These are phyloP conservation scores for Sporothrix variecibatus DNA, from an alignment of 2,329 filamentous ascomycete species.

Conservation along the genomic window DNA sequence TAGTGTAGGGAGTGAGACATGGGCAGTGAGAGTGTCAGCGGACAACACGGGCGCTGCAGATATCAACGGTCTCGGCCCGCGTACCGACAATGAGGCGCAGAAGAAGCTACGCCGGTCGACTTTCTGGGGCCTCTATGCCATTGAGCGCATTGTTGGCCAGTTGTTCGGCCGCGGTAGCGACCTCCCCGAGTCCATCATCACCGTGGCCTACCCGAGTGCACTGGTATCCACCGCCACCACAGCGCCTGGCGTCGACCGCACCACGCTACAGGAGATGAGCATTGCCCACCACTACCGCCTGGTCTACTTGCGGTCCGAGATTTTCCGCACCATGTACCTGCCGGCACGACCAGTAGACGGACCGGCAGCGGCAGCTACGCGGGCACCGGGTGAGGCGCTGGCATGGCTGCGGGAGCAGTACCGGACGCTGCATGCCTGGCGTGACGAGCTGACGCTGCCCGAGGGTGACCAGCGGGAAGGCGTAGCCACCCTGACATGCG, in stretches of 20 bases:
- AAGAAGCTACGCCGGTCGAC: conserved; percentile 31
- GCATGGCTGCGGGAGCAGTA: conserved; percentile 28
- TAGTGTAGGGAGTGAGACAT: conserved; percentile 3
- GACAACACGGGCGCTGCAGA: neutral
- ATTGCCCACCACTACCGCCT: conserved; percentile 40
- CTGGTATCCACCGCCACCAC: neutral
- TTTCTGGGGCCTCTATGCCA: conserved; percentile 42
- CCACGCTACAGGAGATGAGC: conserved; percentile 34
- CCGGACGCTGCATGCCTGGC: conserved; percentile 28
- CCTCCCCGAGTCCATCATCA: conserved; percentile 42
- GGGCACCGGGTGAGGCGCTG: neutral
- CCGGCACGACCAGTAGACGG: conserved; percentile 16
- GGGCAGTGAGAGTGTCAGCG: neutral
- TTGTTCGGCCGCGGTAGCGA: conserved; percentile 42
- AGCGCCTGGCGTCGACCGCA: conserved; percentile 25
- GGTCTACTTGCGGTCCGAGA: conserved; percentile 41
- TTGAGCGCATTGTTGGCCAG: conserved; percentile 42
- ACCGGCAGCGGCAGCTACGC: neutral
- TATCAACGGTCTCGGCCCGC: neutral
- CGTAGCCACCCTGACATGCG: conserved; percentile 38
- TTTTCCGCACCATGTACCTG: conserved; percentile 35
- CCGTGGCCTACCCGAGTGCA: conserved; percentile 38
- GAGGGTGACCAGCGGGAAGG: conserved; percentile 25
- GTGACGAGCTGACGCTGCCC: conserved; percentile 27
- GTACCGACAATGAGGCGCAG: neutral